Evolutionary conservation across 305 asterid genomes (phyloP).

Genomic region (Stenogyne calaminthoides): DNA sequence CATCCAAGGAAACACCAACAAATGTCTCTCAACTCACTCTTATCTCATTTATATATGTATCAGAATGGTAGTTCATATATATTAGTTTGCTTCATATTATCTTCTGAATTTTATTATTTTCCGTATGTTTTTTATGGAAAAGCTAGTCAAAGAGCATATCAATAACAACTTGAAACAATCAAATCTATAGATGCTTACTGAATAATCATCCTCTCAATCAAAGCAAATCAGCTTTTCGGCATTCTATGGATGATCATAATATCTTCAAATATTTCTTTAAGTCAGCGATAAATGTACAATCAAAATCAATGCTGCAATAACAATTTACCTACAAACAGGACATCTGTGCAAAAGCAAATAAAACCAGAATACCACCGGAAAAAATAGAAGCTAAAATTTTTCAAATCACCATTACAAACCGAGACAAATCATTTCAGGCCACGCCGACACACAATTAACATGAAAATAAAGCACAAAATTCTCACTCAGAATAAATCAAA

Average conservation of each 20-base stretch:
- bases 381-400: not conserved
- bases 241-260: constrained; percentile 1
- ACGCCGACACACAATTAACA: constrained; percentile 11
- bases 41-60: no score
- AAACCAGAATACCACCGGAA: not conserved
- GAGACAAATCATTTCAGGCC: constrained; percentile 9
- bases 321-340: constrained; percentile 18
- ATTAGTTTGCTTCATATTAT: not conserved
- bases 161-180: constrained; percentile 15
- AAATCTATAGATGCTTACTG: constrained; percentile 10
- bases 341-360: not conserved
- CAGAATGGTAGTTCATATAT: no score
- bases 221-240: not conserved
- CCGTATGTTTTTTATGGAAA: not conserved
- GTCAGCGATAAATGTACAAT: constrained; percentile 4
- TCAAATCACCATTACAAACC: not conserved
- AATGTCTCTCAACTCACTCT: not conserved
- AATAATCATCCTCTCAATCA: constrained; percentile 16
- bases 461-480: not conserved
- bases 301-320: constrained; percentile 31
- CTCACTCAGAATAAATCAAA: not conserved
- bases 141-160: not conserved
- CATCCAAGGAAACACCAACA: not conserved
- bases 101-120: not conserved
- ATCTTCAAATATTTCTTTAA: not conserved